Conservation (phyloP, 164 flowering plant species). For the Brasenia schreberi region DNA sequence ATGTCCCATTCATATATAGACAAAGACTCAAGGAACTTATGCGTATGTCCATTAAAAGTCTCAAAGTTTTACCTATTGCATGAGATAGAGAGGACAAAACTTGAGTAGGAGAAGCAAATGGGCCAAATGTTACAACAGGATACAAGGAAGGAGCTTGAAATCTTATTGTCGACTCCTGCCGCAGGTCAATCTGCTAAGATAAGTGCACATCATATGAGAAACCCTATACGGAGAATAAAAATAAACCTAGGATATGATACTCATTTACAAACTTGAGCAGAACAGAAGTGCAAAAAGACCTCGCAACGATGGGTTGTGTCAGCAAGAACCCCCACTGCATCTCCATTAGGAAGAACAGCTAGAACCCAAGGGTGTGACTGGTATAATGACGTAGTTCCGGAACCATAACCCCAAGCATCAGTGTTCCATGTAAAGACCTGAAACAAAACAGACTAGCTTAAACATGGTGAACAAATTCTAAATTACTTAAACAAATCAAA, state of each 20-base stretch:
- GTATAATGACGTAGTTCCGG: conserved; percentile 1
- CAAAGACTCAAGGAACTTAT: neutral
- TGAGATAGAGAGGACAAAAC: conserved; percentile 57
- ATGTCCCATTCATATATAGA: neutral
- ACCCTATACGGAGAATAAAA: neutral
- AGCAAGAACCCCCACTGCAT: conserved; percentile 1
- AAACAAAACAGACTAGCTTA: neutral
- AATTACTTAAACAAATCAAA: neutral
- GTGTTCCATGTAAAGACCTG: conserved; percentile 3
- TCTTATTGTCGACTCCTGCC: conserved; percentile 44
- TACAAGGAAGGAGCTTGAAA: conserved; percentile 47
- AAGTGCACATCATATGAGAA: neutral
- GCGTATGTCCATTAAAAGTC: neutral
- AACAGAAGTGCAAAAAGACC: neutral
- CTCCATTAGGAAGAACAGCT: conserved; percentile 2
- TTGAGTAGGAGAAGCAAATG: conserved; percentile 64
- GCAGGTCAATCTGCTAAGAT: conserved; percentile 61
- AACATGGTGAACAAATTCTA: neutral
- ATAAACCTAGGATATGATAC: neutral
- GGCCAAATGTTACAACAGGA: conserved; percentile 90
- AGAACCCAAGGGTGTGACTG: conserved; percentile 4
- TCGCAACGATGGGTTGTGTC: neutral
- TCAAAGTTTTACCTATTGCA: conserved; percentile 53
- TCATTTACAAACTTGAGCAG: neutral
- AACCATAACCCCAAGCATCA: conserved; percentile 3